phyloP scores from a whole-genome alignment of 1,284 basidiomycete species.

The Entoloma clypeatum region DNA sequence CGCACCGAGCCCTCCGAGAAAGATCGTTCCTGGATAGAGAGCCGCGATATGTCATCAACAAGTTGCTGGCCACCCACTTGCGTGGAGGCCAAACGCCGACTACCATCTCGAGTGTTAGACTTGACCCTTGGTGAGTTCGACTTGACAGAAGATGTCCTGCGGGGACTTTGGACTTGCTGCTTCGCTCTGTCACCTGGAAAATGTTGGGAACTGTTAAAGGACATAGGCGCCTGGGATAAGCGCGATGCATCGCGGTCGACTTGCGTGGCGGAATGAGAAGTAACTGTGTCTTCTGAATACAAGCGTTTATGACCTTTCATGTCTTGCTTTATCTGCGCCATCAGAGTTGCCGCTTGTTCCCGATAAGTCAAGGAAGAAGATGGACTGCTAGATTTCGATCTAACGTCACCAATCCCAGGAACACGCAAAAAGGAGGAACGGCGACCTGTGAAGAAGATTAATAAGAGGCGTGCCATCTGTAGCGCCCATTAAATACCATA shows the following conservation, averaged over 20 bases:
- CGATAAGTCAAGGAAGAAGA: conserved; percentile 67
- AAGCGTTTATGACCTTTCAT: conserved; percentile 67
- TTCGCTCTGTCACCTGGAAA: conserved; percentile 29
- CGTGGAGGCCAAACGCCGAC: conserved; percentile 10
- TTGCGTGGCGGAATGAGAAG: conserved; percentile 39
- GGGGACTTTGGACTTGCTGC: conserved; percentile 19
- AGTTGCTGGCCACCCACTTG: conserved; percentile 22
- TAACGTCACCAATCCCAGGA: conserved; percentile 24
- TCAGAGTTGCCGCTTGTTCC: conserved; percentile 70
- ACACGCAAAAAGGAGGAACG: conserved; percentile 30
- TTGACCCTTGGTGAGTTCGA: conserved; percentile 25
- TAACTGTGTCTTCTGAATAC: conserved; percentile 61
- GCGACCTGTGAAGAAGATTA: conserved; percentile 14
- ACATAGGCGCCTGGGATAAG: conserved; percentile 14
- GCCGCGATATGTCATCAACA: conserved; percentile 25
- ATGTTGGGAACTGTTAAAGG: conserved; percentile 9
- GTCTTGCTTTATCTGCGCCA: conserved; percentile 80
- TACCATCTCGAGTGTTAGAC: conserved; percentile 23
- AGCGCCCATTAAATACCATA: conserved; percentile 11
- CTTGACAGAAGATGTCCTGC: conserved; percentile 27
- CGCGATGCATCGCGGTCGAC: conserved; percentile 27
- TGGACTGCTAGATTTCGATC: conserved; percentile 30
- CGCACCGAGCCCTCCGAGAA: conserved; percentile 14
- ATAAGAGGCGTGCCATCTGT: not conserved
- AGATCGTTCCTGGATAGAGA: conserved; percentile 27